phyloP scores from a whole-genome alignment of 2,329 filamentous ascomycete species.

The Acrodontium crateriforme region DNA sequence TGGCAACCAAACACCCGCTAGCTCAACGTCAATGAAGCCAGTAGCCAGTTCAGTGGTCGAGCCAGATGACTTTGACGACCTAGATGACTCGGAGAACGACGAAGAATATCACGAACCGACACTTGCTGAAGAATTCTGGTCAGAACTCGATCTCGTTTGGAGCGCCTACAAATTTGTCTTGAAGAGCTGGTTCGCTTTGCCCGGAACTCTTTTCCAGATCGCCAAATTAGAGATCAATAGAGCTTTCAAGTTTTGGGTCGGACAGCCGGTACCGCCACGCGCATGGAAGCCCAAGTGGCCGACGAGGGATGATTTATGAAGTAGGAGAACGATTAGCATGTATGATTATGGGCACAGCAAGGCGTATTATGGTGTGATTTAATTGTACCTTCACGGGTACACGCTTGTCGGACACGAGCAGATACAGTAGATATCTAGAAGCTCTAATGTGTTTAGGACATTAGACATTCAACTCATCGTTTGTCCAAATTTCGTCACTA shows the following conservation, averaged over 20 bases:
- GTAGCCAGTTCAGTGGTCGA: constrained; percentile 6
- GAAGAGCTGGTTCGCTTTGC: constrained; percentile 47
- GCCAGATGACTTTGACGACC: constrained; percentile 15
- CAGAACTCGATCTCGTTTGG: constrained; percentile 52
- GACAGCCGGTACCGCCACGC: constrained; percentile 43
- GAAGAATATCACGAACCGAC: constrained; percentile 23
- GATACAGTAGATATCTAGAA: no score
- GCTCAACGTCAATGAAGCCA: constrained; percentile 6
- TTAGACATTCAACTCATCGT: no score
- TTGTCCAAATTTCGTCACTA: no score
- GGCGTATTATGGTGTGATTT: no score
- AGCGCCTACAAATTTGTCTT: constrained; percentile 53
- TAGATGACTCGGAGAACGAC: constrained; percentile 8
- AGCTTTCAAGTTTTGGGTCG: constrained; percentile 49
- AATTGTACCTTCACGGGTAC: no score
- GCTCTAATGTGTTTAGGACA: no score
- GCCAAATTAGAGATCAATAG: constrained; percentile 39
- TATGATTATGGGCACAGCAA: no score
- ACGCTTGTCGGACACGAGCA: no score
- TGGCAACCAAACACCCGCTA: no score
- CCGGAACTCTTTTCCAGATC: constrained; percentile 29
- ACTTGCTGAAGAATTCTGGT: constrained; percentile 44
- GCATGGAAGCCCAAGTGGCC: constrained; percentile 40
- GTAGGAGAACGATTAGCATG: no score
- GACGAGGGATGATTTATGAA: constrained; percentile 20